phyloP scores from a whole-genome alignment of 2,329 filamentous ascomycete species.

The Xylariaceae sp. region DNA sequence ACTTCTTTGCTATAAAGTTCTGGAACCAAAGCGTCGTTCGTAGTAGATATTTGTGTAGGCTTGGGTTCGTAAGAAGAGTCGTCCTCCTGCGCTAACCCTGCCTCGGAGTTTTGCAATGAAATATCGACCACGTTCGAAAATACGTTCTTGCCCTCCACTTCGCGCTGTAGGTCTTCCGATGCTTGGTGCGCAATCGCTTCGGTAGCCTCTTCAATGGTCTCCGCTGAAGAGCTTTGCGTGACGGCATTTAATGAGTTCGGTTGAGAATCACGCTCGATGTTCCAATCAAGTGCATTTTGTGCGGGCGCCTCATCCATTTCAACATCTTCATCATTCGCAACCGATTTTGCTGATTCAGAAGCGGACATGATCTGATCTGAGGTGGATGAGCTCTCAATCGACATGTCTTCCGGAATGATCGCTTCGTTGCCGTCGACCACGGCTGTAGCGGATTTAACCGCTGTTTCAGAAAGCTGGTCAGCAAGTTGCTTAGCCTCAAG shows the following conservation, averaged over 20 bases:
- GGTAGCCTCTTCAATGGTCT: slow-evolving; percentile 1
- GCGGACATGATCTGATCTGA: no score
- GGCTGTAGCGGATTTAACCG: no score
- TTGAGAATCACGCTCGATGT: slow-evolving; percentile 1
- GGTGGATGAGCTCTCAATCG: no score
- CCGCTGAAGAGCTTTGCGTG: not conserved
- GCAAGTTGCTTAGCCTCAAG: no score
- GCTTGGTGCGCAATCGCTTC: slow-evolving; percentile 4
- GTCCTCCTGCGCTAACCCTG: slow-evolving; percentile 15
- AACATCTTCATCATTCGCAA: not conserved
- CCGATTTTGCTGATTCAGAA: no score
- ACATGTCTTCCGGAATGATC: no score
- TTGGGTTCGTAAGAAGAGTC: slow-evolving; percentile 17
- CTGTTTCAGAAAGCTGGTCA: no score
- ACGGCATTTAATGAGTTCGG: not conserved
- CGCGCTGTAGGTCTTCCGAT: no score
- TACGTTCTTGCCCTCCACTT: no score
- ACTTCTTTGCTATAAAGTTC: slow-evolving; percentile 16
- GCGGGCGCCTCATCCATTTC: not conserved
- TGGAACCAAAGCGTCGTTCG: slow-evolving; percentile 7
- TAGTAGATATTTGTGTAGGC: slow-evolving; percentile 15
- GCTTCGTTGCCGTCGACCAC: no score
- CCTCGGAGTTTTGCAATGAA: slow-evolving; percentile 13
- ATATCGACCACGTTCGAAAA: slow-evolving; percentile 3
- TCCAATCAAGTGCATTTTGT: not conserved